phyloP scores from a whole-genome alignment of 306 rosid genomes.

The Mimosa pudica region DNA sequence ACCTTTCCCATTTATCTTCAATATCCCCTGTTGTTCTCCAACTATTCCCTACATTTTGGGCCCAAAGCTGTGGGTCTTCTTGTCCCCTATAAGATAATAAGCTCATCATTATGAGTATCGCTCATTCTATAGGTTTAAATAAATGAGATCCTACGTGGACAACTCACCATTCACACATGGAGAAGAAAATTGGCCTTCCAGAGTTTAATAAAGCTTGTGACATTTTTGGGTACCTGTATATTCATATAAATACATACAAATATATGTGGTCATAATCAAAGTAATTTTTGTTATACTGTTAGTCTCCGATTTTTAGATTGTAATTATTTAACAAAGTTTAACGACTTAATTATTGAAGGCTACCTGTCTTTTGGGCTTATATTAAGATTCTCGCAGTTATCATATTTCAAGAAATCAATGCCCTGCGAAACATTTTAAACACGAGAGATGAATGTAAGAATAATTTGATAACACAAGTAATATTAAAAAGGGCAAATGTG shows the following conservation, averaged over 20 bases:
- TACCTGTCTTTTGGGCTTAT: constrained; percentile 63
- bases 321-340: no score
- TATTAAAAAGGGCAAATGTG: no score
- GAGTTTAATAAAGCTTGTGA: constrained; percentile 54
- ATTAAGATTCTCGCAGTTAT: constrained; percentile 59
- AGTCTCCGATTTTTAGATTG: no score
- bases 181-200: constrained; percentile 61
- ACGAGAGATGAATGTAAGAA: no score
- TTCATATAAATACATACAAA: no score
- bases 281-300: no score
- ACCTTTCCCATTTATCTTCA: constrained; percentile 70
- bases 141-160: no score
- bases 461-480: no score
- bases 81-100: constrained; percentile 51
- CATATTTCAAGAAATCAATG: constrained; percentile 80
- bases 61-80: constrained; percentile 80
- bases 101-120: no score
- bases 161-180: constrained; percentile 81
- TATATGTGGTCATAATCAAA: no score
- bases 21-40: constrained; percentile 88
- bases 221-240: constrained; percentile 67
- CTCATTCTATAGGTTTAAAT: no score
- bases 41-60: constrained; percentile 63
- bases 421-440: constrained; percentile 37
- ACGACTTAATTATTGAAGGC: no score